Conservation (phyloP, 1,284 basidiomycete species). For the Cutaneotrichosporon sp. region DNA sequence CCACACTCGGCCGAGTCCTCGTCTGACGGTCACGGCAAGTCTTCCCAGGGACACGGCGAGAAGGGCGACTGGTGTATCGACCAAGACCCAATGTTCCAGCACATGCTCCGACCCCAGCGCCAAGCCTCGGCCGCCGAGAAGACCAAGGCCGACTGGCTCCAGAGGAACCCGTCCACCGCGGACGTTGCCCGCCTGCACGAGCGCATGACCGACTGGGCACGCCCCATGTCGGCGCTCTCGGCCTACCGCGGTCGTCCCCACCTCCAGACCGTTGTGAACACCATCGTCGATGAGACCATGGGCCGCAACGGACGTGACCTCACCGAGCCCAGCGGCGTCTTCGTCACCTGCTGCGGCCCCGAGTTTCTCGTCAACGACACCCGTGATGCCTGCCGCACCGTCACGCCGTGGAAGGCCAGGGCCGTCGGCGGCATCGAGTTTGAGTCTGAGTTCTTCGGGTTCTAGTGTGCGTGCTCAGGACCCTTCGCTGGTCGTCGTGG, state of each 20-base stretch:
- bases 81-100: background rate
- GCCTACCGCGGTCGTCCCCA: constrained; percentile 32
- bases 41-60: no score
- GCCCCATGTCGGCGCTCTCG: constrained; percentile 22
- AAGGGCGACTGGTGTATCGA: constrained; percentile 1
- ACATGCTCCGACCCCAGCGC: background rate
- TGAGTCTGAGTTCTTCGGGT: constrained; percentile 42
- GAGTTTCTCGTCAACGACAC: constrained; percentile 30
- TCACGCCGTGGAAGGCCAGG: constrained; percentile 26
- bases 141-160: constrained; percentile 28
- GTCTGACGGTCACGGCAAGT: background rate
- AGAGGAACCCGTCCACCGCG: constrained; percentile 21
- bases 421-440: constrained; percentile 40
- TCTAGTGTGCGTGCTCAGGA: no score
- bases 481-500: no score
- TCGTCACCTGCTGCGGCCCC: constrained; percentile 42
- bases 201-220: constrained; percentile 8
- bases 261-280: constrained; percentile 20
- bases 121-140: constrained; percentile 19
- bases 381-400: constrained; percentile 23
- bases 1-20: background rate
- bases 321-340: constrained; percentile 29
- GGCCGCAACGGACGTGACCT: constrained; percentile 15
- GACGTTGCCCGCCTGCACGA: constrained; percentile 4
- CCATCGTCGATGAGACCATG: constrained; percentile 27